Evolutionary conservation across 345 rosid species (phyloP), one percentile per base, ranked within the genome.

Genomic region (Brassica rapa): DNA sequence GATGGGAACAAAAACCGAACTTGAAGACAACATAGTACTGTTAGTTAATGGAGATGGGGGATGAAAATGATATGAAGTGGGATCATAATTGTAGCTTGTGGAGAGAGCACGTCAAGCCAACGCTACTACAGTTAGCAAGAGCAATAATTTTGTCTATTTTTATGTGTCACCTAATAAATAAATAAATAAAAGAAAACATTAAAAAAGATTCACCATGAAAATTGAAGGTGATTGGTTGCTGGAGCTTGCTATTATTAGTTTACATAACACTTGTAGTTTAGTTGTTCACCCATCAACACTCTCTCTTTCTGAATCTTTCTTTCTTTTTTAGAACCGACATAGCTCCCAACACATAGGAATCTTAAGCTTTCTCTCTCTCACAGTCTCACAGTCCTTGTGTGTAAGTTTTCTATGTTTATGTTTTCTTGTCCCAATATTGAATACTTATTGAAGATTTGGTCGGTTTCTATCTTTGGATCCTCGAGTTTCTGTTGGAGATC

Each of bases 321-420:
- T 84, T 89, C 87, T 87, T 83, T 71, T 77, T 60, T 82, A 84
- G 77, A 82, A 79, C 92, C 85, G 87, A 89, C 93, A 90, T 83
- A 85, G 86, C 88, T 89, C 91, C 94, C 66, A 82, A 71, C 80
- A 64, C 62, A 3, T 77, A 73, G 86, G 73, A 82, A 71, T 79
- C 73, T 76, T 10, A 32, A 62, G 29, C 56, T 64, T 66, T 15
- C 71, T 24, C 41, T 62, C 27, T 4, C 25, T 74, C 62, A 33
- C 64, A 23, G 63, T 59, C 63, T 59, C 63, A 23, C 32, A 59
- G 15, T 60, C 24, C 82, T 2, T 57, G 8, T 11, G 63, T 62
- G 43, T 79, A 57, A 49, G 80, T 63, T 43, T 66, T 62, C 61
- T 21, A 68, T 68, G 76, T 43, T 79, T 3, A 43, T 43, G 49